phyloP scores from a whole-genome alignment of 257 asterid species.

The Anisodus acutangulus region DNA sequence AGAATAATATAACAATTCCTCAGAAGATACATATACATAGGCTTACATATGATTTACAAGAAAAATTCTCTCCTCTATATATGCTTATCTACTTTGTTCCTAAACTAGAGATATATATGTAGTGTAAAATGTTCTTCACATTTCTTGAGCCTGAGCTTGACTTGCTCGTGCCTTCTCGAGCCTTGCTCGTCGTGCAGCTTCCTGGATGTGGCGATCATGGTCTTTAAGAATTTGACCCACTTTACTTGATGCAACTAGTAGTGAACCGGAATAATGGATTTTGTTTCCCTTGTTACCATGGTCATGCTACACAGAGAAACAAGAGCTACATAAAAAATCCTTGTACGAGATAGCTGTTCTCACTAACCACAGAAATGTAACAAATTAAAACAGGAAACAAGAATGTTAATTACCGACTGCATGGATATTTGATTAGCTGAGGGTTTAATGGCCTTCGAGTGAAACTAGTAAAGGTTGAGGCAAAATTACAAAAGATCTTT shows the following conservation, averaged over 20 bases:
- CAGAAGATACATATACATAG: background rate
- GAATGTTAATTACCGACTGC: background rate
- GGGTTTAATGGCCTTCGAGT: background rate
- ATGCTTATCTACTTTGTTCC: conserved; percentile 32
- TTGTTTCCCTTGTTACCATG: conserved; percentile 50
- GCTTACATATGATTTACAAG: conserved; percentile 3
- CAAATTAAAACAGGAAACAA: conserved; percentile 2
- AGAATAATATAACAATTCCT: background rate
- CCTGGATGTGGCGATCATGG: conserved; percentile 78
- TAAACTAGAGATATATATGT: conserved; percentile 30
- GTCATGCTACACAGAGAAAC: conserved; percentile 38
- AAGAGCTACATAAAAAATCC: background rate
- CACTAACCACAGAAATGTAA: background rate
- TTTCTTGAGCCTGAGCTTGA: conserved; percentile 44
- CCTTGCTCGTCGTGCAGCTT: conserved; percentile 77
- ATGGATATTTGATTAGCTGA: background rate
- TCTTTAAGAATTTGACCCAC: conserved; percentile 86
- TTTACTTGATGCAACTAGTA: conserved; percentile 60
- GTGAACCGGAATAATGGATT: conserved; percentile 75
- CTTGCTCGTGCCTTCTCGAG: conserved; percentile 53
- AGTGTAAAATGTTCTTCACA: conserved; percentile 34
- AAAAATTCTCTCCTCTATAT: background rate
- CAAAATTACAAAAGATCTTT: background rate
- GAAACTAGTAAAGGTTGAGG: background rate
- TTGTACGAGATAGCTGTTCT: background rate